phyloP scores from a whole-genome alignment of 495 filamentous ascomycete genomes.

The Penicillium riverlandense region DNA sequence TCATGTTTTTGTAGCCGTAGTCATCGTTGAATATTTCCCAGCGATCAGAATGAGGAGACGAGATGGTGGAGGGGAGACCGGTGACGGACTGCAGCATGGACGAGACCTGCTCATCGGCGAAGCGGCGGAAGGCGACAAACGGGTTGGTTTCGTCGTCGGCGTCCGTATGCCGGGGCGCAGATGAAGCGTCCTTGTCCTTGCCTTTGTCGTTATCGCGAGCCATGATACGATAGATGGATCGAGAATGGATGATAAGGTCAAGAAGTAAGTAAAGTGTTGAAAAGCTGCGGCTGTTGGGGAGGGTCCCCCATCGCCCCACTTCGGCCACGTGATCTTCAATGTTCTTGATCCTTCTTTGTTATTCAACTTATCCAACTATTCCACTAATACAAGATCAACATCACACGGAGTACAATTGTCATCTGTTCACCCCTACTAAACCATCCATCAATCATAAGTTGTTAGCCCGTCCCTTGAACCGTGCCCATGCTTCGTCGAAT shows the following conservation, averaged over 20 bases:
- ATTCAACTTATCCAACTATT: neutral
- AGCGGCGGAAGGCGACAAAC: conserved; percentile 53
- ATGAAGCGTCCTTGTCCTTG: neutral
- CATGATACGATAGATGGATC: conserved; percentile 15
- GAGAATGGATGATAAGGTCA: neutral
- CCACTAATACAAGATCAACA: too few relatives aligned
- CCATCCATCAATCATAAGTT: too few relatives aligned
- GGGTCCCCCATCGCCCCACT: conserved; percentile 13
- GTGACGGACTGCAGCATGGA: conserved; percentile 47
- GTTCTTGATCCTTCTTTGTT: conserved; percentile 2
- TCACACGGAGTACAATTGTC: too few relatives aligned
- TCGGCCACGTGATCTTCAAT: conserved; percentile 22
- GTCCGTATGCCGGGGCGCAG: too few relatives aligned
- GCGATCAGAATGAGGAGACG: conserved; percentile 20
- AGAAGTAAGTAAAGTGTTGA: neutral
- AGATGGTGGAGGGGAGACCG: conserved; percentile 34
- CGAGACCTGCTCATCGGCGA: conserved; percentile 51
- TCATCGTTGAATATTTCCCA: conserved; percentile 33
- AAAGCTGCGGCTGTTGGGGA: conserved; percentile 24
- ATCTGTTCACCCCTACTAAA: too few relatives aligned
- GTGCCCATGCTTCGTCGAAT: conserved; percentile 31
- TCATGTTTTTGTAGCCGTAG: conserved; percentile 15
- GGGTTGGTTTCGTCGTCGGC: conserved; percentile 40
- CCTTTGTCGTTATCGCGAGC: conserved; percentile 20
- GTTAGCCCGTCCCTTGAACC: conserved; percentile 12